Evolutionary conservation across 2,329 filamentous ascomycete species (phyloP).

Genomic region (Dactylonectria macrodidyma): DNA sequence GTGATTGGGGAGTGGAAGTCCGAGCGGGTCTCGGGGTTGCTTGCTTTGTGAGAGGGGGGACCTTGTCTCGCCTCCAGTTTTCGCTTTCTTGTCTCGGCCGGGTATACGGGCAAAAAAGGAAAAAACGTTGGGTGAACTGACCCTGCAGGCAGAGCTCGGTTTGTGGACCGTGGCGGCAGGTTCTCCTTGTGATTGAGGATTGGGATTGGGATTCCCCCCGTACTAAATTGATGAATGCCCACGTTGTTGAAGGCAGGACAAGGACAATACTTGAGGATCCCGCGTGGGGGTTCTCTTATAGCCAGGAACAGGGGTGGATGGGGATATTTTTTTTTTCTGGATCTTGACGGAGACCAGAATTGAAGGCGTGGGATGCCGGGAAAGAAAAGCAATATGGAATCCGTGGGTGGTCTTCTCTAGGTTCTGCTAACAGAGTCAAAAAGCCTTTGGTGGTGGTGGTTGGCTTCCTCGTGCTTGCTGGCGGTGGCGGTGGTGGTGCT

Average conservation of each 20-base stretch:
- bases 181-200: too few species aligned
- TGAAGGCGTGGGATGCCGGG: background rate
- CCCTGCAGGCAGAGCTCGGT: background rate
- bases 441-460: background rate
- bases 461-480: background rate
- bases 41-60: background rate
- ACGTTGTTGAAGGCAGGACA: background rate
- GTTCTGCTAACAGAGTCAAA: background rate
- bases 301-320: too few species aligned
- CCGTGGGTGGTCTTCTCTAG: background rate
- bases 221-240: background rate
- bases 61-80: slow-evolving; percentile 4
- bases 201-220: too few species aligned
- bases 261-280: too few species aligned
- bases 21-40: background rate
- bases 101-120: background rate
- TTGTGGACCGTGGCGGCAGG: too few species aligned
- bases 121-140: background rate
- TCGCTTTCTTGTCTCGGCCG: slow-evolving; percentile 10
- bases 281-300: too few species aligned
- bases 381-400: too few species aligned
- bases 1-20: background rate
- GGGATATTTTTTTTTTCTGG: too few species aligned
- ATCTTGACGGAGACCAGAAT: background rate
- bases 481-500: slow-evolving; percentile 1